These are phyloP conservation scores for Xylariaceae sp. DNA, from an alignment of 2,329 filamentous ascomycete genomes.

Conservation along the genomic window DNA sequence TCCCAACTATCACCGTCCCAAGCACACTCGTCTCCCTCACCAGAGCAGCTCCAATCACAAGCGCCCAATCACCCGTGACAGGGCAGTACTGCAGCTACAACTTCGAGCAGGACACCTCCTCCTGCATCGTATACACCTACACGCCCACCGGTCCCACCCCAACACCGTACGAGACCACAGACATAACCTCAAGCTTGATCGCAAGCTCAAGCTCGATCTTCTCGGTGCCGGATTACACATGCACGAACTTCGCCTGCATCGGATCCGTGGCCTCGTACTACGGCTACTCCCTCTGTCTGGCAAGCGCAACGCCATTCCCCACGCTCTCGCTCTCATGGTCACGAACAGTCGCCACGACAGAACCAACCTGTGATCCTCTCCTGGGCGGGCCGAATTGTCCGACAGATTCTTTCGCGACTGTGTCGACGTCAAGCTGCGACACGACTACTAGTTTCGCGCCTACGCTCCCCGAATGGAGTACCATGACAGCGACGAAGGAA, in stretches of 20 bases:
- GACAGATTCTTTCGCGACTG: too few relatives aligned
- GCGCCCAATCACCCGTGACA: neutral
- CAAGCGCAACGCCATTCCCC: too few relatives aligned
- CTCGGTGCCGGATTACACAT: constrained; percentile 8
- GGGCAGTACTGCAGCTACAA: constrained; percentile 14
- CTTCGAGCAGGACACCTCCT: neutral
- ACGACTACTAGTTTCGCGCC: too few relatives aligned
- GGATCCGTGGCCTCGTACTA: constrained; percentile 12
- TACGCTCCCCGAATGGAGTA: too few relatives aligned
- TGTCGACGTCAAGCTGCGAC: too few relatives aligned
- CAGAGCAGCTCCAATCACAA: neutral
- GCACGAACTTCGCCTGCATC: constrained; percentile 16
- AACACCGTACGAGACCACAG: constrained; percentile 12
- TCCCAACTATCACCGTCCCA: constrained; percentile 9
- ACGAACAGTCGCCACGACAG: too few relatives aligned
- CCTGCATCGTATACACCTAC: constrained; percentile 7
- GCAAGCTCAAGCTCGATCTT: too few relatives aligned
- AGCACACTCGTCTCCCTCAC: constrained; percentile 16
- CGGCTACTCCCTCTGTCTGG: constrained; percentile 6
- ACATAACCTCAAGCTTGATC: neutral
- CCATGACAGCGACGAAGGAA: too few relatives aligned
- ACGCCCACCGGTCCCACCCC: constrained; percentile 7
- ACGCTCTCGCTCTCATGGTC: too few relatives aligned
- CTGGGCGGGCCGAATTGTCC: too few relatives aligned
- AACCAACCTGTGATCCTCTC: too few relatives aligned